Evolutionary conservation across 768 basidiomycete genomes (phyloP).

Genomic region (Naganishia randhawae): DNA sequence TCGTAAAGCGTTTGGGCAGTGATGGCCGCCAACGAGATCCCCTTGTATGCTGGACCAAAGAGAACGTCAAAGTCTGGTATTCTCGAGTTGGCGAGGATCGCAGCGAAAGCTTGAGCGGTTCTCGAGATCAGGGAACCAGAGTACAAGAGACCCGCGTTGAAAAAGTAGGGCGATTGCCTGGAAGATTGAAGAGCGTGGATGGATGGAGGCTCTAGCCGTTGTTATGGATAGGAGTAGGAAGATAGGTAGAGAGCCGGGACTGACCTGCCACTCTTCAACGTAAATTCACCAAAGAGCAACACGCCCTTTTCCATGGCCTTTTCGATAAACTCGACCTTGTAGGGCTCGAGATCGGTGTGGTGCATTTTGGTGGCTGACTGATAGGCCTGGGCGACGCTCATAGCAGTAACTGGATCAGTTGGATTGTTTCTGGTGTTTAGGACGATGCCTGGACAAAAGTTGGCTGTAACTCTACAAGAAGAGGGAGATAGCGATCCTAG

Average conservation of each 20-base stretch:
- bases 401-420: no score
- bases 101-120: slow-evolving; percentile 76
- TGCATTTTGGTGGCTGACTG: slow-evolving; percentile 12
- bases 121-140: slow-evolving; percentile 74
- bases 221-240: not conserved
- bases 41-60: slow-evolving; percentile 97
- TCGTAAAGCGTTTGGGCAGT: slow-evolving; percentile 72
- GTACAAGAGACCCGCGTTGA: slow-evolving; percentile 86
- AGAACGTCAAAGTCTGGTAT: slow-evolving; percentile 68
- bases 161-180: slow-evolving; percentile 91
- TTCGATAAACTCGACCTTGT: slow-evolving; percentile 51
- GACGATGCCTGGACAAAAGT: no score
- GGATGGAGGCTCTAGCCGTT: not conserved
- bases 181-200: not conserved
- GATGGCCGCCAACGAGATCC: slow-evolving; percentile 84
- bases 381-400: slow-evolving; percentile 16
- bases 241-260: slow-evolving; percentile 38
- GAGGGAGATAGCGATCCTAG: not conserved
- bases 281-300: slow-evolving; percentile 75
- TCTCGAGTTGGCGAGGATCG: slow-evolving; percentile 64
- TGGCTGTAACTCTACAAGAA: no score
- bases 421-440: no score
- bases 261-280: slow-evolving; percentile 89
- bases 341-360: slow-evolving; percentile 36
- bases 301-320: slow-evolving; percentile 48